These are phyloP conservation scores for Asterionellopsis glacialis DNA, from an alignment of 108 stramenopile genomes.

Conservation along the genomic window DNA sequence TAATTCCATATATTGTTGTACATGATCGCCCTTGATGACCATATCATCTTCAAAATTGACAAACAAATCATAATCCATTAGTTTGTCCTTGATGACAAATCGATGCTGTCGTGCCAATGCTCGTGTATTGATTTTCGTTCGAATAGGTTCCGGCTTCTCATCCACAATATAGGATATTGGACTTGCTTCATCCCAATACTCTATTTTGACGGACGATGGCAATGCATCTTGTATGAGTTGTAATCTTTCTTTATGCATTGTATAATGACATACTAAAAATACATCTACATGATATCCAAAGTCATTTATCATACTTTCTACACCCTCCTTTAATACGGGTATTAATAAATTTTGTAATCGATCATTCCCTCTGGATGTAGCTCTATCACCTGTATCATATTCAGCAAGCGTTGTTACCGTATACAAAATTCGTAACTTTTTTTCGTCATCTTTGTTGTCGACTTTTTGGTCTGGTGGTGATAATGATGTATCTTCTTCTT, in stretches of 20 bases:
- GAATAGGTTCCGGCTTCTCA: slow-evolving; percentile 14
- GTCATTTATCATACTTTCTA: slow-evolving; percentile 44
- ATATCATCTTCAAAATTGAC: slow-evolving; percentile 77
- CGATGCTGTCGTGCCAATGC: slow-evolving; percentile 79
- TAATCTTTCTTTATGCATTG: slow-evolving; percentile 40
- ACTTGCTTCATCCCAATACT: slow-evolving; percentile 73
- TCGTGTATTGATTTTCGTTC: slow-evolving; percentile 30
- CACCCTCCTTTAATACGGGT: slow-evolving; percentile 65
- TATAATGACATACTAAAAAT: slow-evolving; percentile 49
- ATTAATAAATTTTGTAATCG: slow-evolving; percentile 61
- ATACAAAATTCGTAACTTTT: slow-evolving; percentile 41
- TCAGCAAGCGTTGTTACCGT: slow-evolving; percentile 74
- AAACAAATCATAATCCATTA: slow-evolving; percentile 71
- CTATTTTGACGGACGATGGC: slow-evolving; percentile 44
- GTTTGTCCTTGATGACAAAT: slow-evolving; percentile 72
- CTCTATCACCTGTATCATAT: slow-evolving; percentile 66
- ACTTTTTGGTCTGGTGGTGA: too few species aligned
- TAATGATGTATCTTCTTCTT: too few species aligned
- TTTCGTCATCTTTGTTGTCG: too few species aligned
- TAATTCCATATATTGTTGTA: slow-evolving; percentile 59
- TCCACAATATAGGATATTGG: slow-evolving; percentile 46
- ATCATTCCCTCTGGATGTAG: slow-evolving; percentile 57
- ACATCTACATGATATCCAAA: slow-evolving; percentile 69
- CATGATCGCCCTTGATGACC: slow-evolving; percentile 58
- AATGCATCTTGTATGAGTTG: slow-evolving; percentile 45